These are phyloP conservation scores for Coffea canephora DNA, from an alignment of 257 asterid species.

Conservation along the genomic window DNA sequence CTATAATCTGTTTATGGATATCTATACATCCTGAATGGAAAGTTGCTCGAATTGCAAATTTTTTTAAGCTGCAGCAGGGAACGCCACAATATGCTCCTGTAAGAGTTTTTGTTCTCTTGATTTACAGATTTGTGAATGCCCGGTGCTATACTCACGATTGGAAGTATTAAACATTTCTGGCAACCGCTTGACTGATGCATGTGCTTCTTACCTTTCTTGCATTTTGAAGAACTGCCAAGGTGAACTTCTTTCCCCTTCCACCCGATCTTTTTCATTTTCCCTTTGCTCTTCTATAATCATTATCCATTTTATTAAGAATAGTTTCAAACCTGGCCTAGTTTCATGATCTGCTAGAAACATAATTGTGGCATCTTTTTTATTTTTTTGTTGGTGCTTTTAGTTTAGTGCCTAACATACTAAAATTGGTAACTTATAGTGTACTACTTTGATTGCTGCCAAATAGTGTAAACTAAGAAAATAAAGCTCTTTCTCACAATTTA, in stretches of 20 bases:
- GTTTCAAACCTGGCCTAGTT: not conserved
- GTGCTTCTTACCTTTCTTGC: slow-evolving; percentile 84
- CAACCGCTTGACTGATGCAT: slow-evolving; percentile 79
- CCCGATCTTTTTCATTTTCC: not conserved
- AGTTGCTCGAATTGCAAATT: no score
- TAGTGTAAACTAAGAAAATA: not conserved
- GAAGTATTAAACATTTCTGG: slow-evolving; percentile 91
- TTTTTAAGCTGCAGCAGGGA: no score
- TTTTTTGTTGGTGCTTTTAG: not conserved
- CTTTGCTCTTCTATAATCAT: not conserved
- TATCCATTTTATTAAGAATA: not conserved
- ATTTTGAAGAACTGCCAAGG: slow-evolving; percentile 81
- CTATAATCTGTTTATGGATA: not conserved
- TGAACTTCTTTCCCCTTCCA: slow-evolving; percentile 24
- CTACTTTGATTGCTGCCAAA: not conserved
- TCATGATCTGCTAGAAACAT: not conserved
- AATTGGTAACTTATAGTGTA: not conserved
- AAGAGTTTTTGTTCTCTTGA: slow-evolving; percentile 9
- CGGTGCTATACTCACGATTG: slow-evolving; percentile 64
- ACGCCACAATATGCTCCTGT: slow-evolving; percentile 10
- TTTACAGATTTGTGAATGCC: slow-evolving; percentile 80
- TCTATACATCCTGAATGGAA: no score
- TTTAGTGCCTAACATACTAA: not conserved
- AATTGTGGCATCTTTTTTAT: slow-evolving; percentile 2
- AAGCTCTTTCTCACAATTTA: not conserved